Conservation (phyloP, 2,329 filamentous ascomycete genomes). For the Apiospora arundinis region DNA sequence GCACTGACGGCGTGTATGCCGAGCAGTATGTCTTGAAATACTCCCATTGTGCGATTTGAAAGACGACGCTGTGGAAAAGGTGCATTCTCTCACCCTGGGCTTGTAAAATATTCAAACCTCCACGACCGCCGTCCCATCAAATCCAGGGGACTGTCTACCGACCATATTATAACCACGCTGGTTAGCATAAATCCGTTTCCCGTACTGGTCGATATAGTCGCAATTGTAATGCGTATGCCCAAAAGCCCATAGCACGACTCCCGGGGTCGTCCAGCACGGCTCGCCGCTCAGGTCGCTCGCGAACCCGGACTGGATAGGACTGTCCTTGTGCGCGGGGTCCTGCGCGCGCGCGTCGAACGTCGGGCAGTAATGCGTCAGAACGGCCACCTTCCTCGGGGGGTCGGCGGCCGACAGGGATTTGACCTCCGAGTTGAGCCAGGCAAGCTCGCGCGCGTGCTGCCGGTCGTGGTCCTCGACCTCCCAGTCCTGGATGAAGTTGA, state of each 20-base stretch:
- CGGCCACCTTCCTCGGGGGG: slow-evolving; percentile 38
- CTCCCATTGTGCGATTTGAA: too few relatives aligned
- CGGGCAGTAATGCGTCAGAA: slow-evolving; percentile 53
- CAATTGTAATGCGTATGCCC: slow-evolving; percentile 57
- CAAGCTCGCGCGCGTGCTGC: slow-evolving; percentile 46
- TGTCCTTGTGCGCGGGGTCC: slow-evolving; percentile 43
- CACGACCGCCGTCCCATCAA: not conserved
- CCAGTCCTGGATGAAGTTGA: slow-evolving; percentile 53
- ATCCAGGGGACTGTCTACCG: slow-evolving; percentile 32
- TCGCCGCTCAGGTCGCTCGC: slow-evolving; percentile 46
- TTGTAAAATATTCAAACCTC: not conserved
- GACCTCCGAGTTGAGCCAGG: slow-evolving; percentile 50
- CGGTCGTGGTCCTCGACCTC: slow-evolving; percentile 44
- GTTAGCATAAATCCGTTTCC: slow-evolving; percentile 45
- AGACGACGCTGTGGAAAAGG: too few relatives aligned
- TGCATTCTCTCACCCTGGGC: too few relatives aligned
- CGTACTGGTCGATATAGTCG: slow-evolving; percentile 41
- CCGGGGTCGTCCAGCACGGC: slow-evolving; percentile 41
- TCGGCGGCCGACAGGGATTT: slow-evolving; percentile 25
- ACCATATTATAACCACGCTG: slow-evolving; percentile 46
- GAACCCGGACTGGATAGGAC: slow-evolving; percentile 42
- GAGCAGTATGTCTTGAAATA: not conserved
- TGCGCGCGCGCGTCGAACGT: slow-evolving; percentile 40
- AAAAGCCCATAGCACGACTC: slow-evolving; percentile 53
- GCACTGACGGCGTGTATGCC: not conserved